Evolutionary conservation across 2,329 filamentous ascomycete species (phyloP).

Genomic region (Bimuria novae-zelandiae): DNA sequence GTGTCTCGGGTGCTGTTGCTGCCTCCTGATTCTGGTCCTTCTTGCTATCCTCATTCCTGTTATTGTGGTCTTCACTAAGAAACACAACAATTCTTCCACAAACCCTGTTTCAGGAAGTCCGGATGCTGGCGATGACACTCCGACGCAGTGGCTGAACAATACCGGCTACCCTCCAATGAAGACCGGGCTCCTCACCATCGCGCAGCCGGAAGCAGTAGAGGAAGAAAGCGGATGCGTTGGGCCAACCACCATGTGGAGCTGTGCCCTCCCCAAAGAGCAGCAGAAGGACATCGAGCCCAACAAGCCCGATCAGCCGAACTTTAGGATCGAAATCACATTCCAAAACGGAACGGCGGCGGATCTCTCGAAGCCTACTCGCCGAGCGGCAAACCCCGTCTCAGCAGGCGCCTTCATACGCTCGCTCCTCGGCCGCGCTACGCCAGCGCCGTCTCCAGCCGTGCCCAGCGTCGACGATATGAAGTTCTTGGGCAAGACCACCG

Average conservation of each 20-base stretch:
- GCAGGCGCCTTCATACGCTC: conserved; percentile 42
- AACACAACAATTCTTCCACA: conserved; percentile 40
- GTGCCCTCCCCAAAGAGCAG: conserved; percentile 77
- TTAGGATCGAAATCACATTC: conserved; percentile 75
- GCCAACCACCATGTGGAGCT: conserved; percentile 82
- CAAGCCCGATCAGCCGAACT: conserved; percentile 71
- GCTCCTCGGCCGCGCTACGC: conserved; percentile 35
- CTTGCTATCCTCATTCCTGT: conserved; percentile 48
- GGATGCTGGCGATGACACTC: conserved; percentile 19
- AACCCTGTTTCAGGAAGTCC: conserved; percentile 29
- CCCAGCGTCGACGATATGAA: conserved; percentile 71
- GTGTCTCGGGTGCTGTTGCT: conserved; percentile 44
- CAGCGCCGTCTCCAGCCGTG: conserved; percentile 59
- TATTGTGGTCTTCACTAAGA: conserved; percentile 39
- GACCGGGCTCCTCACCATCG: conserved; percentile 78
- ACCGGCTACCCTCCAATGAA: conserved; percentile 87
- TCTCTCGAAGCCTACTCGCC: conserved; percentile 47
- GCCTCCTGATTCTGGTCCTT: conserved; percentile 39
- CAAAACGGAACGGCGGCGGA: conserved; percentile 55
- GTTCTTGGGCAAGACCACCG: conserved; percentile 86
- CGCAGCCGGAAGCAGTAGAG: conserved; percentile 69
- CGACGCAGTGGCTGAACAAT: conserved; percentile 74
- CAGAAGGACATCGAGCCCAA: conserved; percentile 68
- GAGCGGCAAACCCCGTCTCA: conserved; percentile 64
- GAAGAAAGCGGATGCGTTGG: conserved; percentile 71